These are phyloP conservation scores for Excoecaria cochinchinensis DNA, from an alignment of 345 rosid genomes.

Conservation along the genomic window DNA sequence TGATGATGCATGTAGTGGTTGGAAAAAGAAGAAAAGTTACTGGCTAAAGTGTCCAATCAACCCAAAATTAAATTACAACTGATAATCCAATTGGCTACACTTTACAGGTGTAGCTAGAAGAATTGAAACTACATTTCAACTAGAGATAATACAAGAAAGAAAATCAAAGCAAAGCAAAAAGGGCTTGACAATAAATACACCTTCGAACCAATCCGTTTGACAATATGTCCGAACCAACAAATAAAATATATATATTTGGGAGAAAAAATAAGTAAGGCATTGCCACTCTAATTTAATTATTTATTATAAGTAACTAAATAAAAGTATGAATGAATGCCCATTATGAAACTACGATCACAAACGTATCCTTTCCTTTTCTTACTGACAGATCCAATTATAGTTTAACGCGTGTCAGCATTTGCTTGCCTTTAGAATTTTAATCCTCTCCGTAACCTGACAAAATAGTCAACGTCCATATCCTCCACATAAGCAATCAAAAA, in stretches of 20 bases:
- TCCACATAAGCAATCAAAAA: constrained; percentile 9
- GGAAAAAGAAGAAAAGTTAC: too few species aligned
- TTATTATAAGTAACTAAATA: not conserved
- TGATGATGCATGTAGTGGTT: too few species aligned
- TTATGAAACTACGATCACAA: not conserved
- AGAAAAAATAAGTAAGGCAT: too few species aligned
- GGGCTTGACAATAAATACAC: not conserved
- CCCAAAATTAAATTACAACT: too few species aligned
- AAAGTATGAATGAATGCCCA: not conserved
- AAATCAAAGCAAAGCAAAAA: too few species aligned
- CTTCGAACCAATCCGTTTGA: not conserved
- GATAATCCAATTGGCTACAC: too few species aligned
- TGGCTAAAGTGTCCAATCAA: too few species aligned
- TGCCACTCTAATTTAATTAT: not conserved
- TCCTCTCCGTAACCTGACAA: constrained; percentile 16
- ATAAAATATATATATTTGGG: not conserved
- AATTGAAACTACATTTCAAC: too few species aligned
- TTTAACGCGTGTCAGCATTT: constrained; percentile 9
- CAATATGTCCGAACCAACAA: not conserved
- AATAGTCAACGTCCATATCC: constrained; percentile 20
- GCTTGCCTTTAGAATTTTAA: constrained; percentile 20
- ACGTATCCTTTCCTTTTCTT: constrained; percentile 3
- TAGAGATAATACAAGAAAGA: too few species aligned
- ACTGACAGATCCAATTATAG: not conserved
- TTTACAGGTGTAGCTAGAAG: too few species aligned